Evolutionary conservation across 1,284 basidiomycete genomes (phyloP), one percentile per base, ranked within the genome.

Genomic region (Trichosporon asahii): DNA sequence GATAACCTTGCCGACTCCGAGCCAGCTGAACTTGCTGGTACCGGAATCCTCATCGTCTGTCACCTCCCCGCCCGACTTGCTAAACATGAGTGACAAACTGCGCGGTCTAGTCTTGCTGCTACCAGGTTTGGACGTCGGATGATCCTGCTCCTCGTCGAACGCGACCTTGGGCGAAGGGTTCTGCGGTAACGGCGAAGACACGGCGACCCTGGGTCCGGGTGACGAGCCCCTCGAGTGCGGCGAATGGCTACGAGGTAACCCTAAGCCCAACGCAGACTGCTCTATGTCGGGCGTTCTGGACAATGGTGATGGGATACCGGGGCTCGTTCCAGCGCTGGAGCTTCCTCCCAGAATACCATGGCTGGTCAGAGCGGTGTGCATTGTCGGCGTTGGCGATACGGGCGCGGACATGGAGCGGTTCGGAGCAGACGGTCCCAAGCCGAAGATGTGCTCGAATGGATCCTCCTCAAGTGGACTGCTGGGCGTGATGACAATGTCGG

Each of bases 401-500:
- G 77, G 75, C 12, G 73, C 72, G 12, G 76, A 76, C n/a, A 57
- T 67, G 15, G 69, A 69, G 18, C 70, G 37, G 0, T 14, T 57
- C 25, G 64, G 53, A 5, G 46, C 40, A 53, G 66, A 29, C 4
- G 65, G 23, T 3, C 40, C 66, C 0, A 68, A 35, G 23, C 67
- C 70, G 29, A 68, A 71, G 7, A 68, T 21, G 25, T 65, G 46
- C 9, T 66, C 68, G 33, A 73, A 73, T 0, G 68, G 68, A 27
- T 72, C 67, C n/a, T 35, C 57, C n/a, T 69, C 66, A 23, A 66
- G 31, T 0, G 80, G 80, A 40, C 77, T 79, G 65, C 77, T 78
- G 2, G 80, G 80, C 0, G 80, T 82, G 37, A 82, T 75, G 55
- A 81, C 76, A 55, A 81, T 81, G 44, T 75, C 75, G 79, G 77